Base-by-base conservation (phyloP, 163 green algal species). In the Scenedesmus sp. region DNA sequence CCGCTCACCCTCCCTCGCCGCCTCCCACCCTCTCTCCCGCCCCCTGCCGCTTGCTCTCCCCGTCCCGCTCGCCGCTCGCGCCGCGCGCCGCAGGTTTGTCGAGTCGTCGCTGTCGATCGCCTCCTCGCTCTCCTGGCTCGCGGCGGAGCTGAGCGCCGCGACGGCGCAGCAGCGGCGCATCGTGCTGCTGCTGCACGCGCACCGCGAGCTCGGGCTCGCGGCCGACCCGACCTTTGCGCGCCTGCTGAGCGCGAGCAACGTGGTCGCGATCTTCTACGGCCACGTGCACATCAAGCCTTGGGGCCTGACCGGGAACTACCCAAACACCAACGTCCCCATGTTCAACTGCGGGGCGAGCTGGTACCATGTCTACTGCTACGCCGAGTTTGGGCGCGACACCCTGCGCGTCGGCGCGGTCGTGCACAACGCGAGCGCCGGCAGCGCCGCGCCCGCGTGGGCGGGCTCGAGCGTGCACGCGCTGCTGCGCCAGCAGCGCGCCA, bases 211-310 rank as follows among this genome's bases (percentile, higher is more conserved):
- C 9, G 51, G 56, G 3, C 64, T 83, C 29, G 54, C 36, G 0
- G 11, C 34, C 14, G 75, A 83, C 56, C 75, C 75, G 3, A 66
- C 39, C 0, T 83, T 83, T 28, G 28, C 56, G 3, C 54, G 64
- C 28, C 34, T 83, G 56, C 7, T 83, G 6, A 11, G 39, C 15
- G 56, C 42, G 36, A 77, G 64, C 44, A 76, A 76, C 26, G 75
- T 83, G 42, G 64, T 66, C 10, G 75, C 75, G 18, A 76, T 83
- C 54, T 83, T 83, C 44, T 83, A 77, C 51, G 75, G 75, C 45
- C 75, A 83, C 50, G 57, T 83, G 44, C 75, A 83, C 56, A 71
- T 83, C 64, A 75, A 63, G 42, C 75, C 75, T 6, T 83, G 75
- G 75, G 75, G 75, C 39, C 54, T 72, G 42, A 64, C 56, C 5